phyloP scores from a whole-genome alignment of 2,329 filamentous ascomycete genomes.

The Sordariomycetes sp. region DNA sequence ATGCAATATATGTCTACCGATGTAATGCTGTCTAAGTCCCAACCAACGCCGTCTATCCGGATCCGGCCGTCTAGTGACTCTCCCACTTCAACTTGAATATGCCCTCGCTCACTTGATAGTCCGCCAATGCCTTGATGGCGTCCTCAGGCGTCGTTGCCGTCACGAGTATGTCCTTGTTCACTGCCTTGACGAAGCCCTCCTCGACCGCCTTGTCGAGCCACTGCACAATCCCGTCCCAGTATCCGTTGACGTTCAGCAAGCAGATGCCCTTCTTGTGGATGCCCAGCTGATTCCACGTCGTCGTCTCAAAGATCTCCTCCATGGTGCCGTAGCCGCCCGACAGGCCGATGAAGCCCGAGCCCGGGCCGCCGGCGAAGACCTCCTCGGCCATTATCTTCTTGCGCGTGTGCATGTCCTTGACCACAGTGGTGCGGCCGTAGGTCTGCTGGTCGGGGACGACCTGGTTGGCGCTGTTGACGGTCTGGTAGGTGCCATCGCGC shows the following conservation, averaged over 20 bases:
- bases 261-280: slow-evolving; percentile 78
- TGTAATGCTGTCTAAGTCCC: slow-evolving; percentile 8
- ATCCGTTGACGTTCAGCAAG: slow-evolving; percentile 79
- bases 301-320: slow-evolving; percentile 88
- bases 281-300: slow-evolving; percentile 92
- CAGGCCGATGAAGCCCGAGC: slow-evolving; percentile 82
- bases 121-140: slow-evolving; percentile 58
- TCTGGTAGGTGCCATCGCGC: slow-evolving; percentile 49
- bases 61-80: slow-evolving; percentile 42
- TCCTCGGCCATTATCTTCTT: slow-evolving; percentile 91
- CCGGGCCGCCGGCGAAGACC: slow-evolving; percentile 71
- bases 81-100: slow-evolving; percentile 79
- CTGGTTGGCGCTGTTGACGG: slow-evolving; percentile 35
- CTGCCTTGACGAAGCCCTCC: slow-evolving; percentile 65
- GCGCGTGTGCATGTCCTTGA: slow-evolving; percentile 91
- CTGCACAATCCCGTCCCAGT: slow-evolving; percentile 77
- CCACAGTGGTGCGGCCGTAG: slow-evolving; percentile 81
- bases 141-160: slow-evolving; percentile 66
- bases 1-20: not conserved
- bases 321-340: slow-evolving; percentile 88
- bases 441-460: slow-evolving; percentile 52
- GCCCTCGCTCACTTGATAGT: slow-evolving; percentile 68
- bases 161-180: slow-evolving; percentile 67
- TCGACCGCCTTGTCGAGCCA: slow-evolving; percentile 73
- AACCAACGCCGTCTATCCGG: not conserved